phyloP scores from a whole-genome alignment of 768 basidiomycete genomes.

The Tricholoma saponaceum region DNA sequence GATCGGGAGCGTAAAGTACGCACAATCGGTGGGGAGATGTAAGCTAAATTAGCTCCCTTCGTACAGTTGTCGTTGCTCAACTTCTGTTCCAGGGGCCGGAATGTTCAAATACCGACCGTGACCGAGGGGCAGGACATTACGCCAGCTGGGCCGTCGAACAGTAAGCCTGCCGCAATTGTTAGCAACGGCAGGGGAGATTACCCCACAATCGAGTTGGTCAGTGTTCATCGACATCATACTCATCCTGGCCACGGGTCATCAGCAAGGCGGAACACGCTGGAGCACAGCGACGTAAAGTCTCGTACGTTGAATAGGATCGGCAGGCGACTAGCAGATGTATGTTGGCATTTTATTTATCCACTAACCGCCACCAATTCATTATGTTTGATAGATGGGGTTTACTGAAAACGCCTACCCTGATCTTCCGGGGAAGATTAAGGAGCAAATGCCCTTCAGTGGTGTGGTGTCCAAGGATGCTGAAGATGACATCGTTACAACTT shows the following conservation, averaged over 20 bases:
- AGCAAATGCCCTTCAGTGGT: conserved; percentile 41
- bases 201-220: conserved; percentile 62
- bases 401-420: conserved; percentile 52
- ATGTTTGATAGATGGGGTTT: conserved; percentile 68
- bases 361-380: conserved; percentile 6
- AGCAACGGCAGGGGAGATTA: conserved; percentile 59
- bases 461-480: conserved; percentile 49
- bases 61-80: not conserved
- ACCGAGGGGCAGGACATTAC: not conserved
- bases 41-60: not conserved
- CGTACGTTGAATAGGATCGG: conserved; percentile 49
- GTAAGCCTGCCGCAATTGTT: conserved; percentile 39
- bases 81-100: not conserved
- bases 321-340: conserved; percentile 59
- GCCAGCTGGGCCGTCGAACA: conserved; percentile 14
- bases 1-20: conserved; percentile 25
- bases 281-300: conserved; percentile 25
- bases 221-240: conserved; percentile 45
- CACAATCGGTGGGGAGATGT: conserved; percentile 8
- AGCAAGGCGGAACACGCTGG: conserved; percentile 19
- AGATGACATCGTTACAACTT: conserved; percentile 60
- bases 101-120: not conserved
- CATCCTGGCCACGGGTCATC: conserved; percentile 31
- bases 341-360: not conserved
- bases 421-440: conserved; percentile 45